Conservation (phyloP, 2,329 filamentous ascomycete species). For the Aureobasidium pullulans region DNA sequence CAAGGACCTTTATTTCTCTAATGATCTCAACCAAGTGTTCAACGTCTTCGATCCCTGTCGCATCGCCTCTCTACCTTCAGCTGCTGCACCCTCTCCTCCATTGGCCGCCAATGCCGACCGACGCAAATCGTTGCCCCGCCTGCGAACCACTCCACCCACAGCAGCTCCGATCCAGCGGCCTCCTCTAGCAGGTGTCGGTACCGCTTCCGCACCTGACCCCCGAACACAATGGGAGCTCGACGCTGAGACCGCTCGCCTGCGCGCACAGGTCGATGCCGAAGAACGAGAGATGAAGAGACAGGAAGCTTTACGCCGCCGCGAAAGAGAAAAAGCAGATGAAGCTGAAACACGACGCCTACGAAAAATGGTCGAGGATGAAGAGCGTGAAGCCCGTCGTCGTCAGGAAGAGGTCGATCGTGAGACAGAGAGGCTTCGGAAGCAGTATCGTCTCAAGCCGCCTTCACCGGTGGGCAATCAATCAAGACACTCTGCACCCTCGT, state of each 20-base stretch:
- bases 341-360: conserved; percentile 52
- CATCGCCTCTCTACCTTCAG: conserved; percentile 21
- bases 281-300: conserved; percentile 26
- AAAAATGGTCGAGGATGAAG: conserved; percentile 60
- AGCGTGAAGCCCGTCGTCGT: conserved; percentile 49
- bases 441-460: conserved; percentile 51
- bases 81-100: conserved; percentile 13
- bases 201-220: conserved; percentile 39
- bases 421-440: conserved; percentile 61
- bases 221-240: conserved; percentile 47
- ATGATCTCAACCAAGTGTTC: conserved; percentile 65
- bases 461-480: background rate
- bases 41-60: conserved; percentile 53
- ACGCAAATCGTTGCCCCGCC: conserved; percentile 22
- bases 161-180: background rate
- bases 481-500: conserved; percentile 13
- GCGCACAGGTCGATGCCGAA: conserved; percentile 36
- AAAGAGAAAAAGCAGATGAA: conserved; percentile 53
- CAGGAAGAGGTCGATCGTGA: conserved; percentile 59
- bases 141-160: conserved; percentile 21
- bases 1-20: conserved; percentile 52
- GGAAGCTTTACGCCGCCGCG: conserved; percentile 46
- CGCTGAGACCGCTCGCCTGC: conserved; percentile 41
- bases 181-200: conserved; percentile 10
- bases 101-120: conserved; percentile 17